These are phyloP conservation scores for Amaranthus palmeri DNA, from an alignment of 148 eudicot species.

Conservation along the genomic window DNA sequence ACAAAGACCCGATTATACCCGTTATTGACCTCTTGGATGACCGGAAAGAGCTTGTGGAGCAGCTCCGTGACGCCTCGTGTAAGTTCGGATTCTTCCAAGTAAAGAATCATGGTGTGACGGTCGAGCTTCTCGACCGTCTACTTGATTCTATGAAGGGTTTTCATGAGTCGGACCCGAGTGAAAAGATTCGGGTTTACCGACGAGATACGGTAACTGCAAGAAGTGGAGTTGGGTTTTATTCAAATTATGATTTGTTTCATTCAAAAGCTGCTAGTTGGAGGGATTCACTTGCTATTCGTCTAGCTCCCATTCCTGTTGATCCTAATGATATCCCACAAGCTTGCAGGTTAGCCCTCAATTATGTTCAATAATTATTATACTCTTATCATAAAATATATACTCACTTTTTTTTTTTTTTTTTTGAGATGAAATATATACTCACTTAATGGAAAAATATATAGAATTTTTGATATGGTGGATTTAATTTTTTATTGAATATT, in stretches of 20 bases:
- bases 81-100: slow-evolving; percentile 64
- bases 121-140: slow-evolving; percentile 15
- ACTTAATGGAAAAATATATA: background rate
- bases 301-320: slow-evolving; percentile 31
- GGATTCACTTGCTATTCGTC: slow-evolving; percentile 46
- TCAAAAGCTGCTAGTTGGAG: slow-evolving; percentile 87
- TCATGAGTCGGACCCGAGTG: slow-evolving; percentile 27
- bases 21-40: slow-evolving; percentile 45
- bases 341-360: slow-evolving; percentile 25
- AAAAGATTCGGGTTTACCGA: slow-evolving; percentile 29
- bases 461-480: no score
- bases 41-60: slow-evolving; percentile 26
- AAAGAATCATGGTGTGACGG: slow-evolving; percentile 43
- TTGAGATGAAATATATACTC: no score
- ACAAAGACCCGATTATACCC: slow-evolving; percentile 25
- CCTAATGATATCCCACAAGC: slow-evolving; percentile 30
- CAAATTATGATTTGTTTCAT: slow-evolving; percentile 52
- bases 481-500: no score
- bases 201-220: slow-evolving; percentile 24
- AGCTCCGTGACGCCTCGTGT: slow-evolving; percentile 35
- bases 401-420: no score
- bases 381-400: background rate
- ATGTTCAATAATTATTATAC: background rate
- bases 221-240: slow-evolving; percentile 34
- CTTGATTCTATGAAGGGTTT: slow-evolving; percentile 33